Evolutionary conservation across 768 basidiomycete species (phyloP), one percentile per base, ranked within the genome.

Genomic region (Xerocomellus chrysenteron): DNA sequence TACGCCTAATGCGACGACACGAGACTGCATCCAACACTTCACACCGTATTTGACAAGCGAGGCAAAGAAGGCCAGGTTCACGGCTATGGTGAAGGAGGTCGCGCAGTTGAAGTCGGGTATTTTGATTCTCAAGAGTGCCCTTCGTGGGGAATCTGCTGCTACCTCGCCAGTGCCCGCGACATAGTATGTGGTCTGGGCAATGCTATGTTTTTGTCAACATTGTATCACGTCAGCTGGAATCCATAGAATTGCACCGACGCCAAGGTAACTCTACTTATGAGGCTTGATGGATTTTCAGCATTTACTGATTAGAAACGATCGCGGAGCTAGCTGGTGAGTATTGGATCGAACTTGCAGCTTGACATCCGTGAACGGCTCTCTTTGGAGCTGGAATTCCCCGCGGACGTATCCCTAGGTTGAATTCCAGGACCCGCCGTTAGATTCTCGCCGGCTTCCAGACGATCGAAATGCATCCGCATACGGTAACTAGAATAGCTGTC

Each of bases 1-100:
- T 47, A 84, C 82, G 37, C 77, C 82, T n/a, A 82, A 82, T 57
- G 83, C 88, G 50, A 85, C 83, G 53, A 92, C 90, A 35, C 78
- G 85, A 57, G 88, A 91, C 63, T 91, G 90, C 65, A 92, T 92
- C 58, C 82, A 84, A 50, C 80, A 90, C 67, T 93, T 92, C 67
- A 85, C 85, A 58, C 84, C 84, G 16, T 92, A 89, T 63, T 69
- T 92, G 50, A 85, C 82, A 32, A 85, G 85, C 64, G 79, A 79
- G 47, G 80, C 78, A 61, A 87, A 85, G 77, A 91, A 91, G 79
- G 67, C 71, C 47, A 83, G 80, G 70, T 91, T 93, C 66, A 88
- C 90, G n/a, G 80, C 78, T 11, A 78, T 93, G 71, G 86, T 93
- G 45, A 86, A 88, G 75, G 85, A 91, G 71, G 84, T 91, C 44